Evolutionary conservation across 768 basidiomycete genomes (phyloP), one percentile per base, ranked within the genome.

Genomic region (Tremella fuciformis): DNA sequence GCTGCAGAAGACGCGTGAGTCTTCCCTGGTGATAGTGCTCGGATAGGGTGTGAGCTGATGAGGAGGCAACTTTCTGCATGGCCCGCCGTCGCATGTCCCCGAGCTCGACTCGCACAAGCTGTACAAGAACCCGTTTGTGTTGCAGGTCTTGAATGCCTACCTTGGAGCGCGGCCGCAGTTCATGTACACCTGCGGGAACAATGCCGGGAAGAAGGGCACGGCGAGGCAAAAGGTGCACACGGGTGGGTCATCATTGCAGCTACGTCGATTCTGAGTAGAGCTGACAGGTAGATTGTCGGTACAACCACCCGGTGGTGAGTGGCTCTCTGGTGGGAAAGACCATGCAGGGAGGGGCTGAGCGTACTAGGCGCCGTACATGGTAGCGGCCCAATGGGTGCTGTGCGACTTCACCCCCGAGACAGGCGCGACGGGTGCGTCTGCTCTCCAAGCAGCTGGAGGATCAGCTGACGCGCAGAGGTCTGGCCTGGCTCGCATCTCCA

Each of bases 401-500:
- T 50, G 48, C 24, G 48, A 50, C 22, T 50, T 50, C 19, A 50
- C 48, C 15, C 48, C 48, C 7, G 48, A 50, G 24, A 19, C 48
- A 22, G 48, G 48, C 15, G 48, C 48, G 8, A 50, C 48, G 8
- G 48, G 48, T 50, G 26, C 21, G 18, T 18, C 46, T 11, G 46
- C 46, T 8, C 46, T 18, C 8, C n/a, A n/a, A n/a, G n/a, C n/a
- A 9, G 18, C 46, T 47, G 46, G 11, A 34, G 29, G 29, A 34
- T 34, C 6, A 34, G 24, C 22, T 19, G 21, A 15, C 22, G 8
- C 8, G n/a, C 48, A 50, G 48, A 50, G 22, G 48, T 50, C 15
- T 50, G 48, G 48, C 48, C 48, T 22, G 48, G 48, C n/a, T 50
- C 48, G 48, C 48, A 50, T 25, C 48, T n/a, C 48, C 22, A 19